Evolutionary conservation across 208 protist genomes (phyloP), one percentile per base, ranked within the genome.

Genomic region (Strigomonas oncopelti): DNA sequence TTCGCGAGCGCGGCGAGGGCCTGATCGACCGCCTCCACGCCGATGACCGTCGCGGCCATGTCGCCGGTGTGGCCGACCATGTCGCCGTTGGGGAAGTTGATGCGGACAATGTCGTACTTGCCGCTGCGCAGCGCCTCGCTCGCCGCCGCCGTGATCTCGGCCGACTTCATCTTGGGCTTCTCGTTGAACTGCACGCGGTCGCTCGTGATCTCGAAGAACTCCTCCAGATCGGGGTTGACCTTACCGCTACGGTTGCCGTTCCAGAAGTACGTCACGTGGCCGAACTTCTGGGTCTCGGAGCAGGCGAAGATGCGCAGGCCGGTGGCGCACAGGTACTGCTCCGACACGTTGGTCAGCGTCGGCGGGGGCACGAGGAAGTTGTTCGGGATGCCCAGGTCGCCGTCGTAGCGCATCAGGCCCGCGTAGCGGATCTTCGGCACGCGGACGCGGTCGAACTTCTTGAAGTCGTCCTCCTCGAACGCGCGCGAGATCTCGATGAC

Each of bases 1-100:
- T 82, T 80, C 31, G 87, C 78, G 34, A 98, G 74, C 65, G 80
- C 77, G 48, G 73, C 77, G 60, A 98, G 75, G 61, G 92, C 82
- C 62, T 86, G 46, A 57, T 98, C 93, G 0, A 98, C 83, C 7
- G 88, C 69, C 77, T 98, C 87, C 25, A 97, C 63, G 34, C 76
- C 72, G 9, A 69, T 56, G 28, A 96, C 77, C 48, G 88, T 97
- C 61, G 93, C 90, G 18, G 71, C 71, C 56, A 98, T 72, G 66
- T 96, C 89, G 54, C 96, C 96, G 29, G 94, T 98, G 92, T 98
- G 96, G 62, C 96, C 96, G 52, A 98, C 96, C 96, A 98, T 98
- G 66, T 98, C 96, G 51, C 87, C 85, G 77, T 98, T 98, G 56
- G 96, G 93, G 67, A 91, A 97, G 85, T 98, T 98, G 71, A 97